phyloP scores from a whole-genome alignment of 2,329 filamentous ascomycete genomes.

The Microsporum audouinii region DNA sequence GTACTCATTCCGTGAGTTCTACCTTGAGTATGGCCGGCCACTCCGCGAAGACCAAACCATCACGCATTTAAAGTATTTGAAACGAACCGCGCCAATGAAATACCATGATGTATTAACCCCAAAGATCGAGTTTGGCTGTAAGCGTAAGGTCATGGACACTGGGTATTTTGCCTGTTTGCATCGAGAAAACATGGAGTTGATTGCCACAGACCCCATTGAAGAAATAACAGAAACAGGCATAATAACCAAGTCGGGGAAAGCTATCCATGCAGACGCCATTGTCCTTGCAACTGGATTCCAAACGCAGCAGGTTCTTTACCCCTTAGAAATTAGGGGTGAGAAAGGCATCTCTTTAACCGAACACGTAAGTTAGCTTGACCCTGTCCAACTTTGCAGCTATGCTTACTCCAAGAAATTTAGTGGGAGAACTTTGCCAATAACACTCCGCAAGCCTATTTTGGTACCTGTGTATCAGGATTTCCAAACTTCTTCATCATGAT shows the following conservation, averaged over 20 bases:
- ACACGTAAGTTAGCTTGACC: slow-evolving; percentile 18
- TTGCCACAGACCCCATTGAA: slow-evolving; percentile 32
- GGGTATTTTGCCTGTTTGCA: slow-evolving; percentile 37
- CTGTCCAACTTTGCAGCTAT: slow-evolving; percentile 21
- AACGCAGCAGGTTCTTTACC: slow-evolving; percentile 37
- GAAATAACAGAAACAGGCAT: slow-evolving; percentile 31
- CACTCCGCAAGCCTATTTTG: slow-evolving; percentile 37
- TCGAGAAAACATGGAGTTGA: slow-evolving; percentile 32
- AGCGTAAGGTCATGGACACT: slow-evolving; percentile 39
- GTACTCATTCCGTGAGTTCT: slow-evolving; percentile 34
- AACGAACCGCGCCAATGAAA: slow-evolving; percentile 31
- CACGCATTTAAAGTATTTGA: slow-evolving; percentile 35
- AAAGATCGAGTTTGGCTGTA: slow-evolving; percentile 38
- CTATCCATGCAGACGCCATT: slow-evolving; percentile 36
- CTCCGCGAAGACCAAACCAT: slow-evolving; percentile 29
- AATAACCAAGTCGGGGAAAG: slow-evolving; percentile 27
- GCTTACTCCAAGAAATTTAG: slow-evolving; percentile 18
- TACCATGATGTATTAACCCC: slow-evolving; percentile 38
- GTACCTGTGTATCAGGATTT: slow-evolving; percentile 39
- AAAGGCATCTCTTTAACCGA: slow-evolving; percentile 25
- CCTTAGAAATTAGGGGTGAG: slow-evolving; percentile 37
- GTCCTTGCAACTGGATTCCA: slow-evolving; percentile 42
- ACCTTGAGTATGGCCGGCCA: slow-evolving; percentile 27
- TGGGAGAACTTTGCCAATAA: slow-evolving; percentile 29
- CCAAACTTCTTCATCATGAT: slow-evolving; percentile 40